A percentile compares a stretch with the other conserved stretches of the same genome.
These are phyloP conservation scores for Aspergillus mulundensis DNA, from an alignment of 495 filamentous ascomycete species.

Conservation along the genomic window DNA sequence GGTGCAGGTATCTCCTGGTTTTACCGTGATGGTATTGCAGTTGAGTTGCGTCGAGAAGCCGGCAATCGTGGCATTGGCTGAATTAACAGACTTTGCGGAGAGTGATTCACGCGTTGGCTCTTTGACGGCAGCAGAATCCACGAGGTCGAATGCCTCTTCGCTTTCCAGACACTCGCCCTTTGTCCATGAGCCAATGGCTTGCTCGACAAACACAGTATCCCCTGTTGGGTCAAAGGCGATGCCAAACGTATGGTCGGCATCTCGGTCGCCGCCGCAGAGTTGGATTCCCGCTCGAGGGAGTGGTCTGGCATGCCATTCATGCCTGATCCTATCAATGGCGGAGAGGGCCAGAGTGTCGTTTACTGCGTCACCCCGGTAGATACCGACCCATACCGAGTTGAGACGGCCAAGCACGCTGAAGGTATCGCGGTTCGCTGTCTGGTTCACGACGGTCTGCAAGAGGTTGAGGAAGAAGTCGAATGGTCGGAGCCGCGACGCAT, in stretches of 20 bases:
- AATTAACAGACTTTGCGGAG: not conserved
- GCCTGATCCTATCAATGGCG: not conserved
- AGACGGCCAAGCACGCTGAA: not conserved
- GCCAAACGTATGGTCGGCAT: slow-evolving; percentile 9
- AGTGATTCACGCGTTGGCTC: not conserved
- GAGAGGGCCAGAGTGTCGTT: not conserved
- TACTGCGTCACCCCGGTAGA: slow-evolving; percentile 1
- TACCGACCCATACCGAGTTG: not conserved
- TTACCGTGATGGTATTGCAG: slow-evolving; percentile 7
- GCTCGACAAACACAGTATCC: not conserved
- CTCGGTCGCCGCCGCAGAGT: not conserved
- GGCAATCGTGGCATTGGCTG: not conserved
- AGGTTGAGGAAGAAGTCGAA: not conserved
- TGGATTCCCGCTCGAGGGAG: not conserved
- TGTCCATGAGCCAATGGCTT: not conserved
- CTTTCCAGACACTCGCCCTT: not conserved
- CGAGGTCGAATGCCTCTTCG: not conserved
- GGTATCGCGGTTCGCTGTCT: not conserved
- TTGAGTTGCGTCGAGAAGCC: too few species aligned
- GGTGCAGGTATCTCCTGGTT: slow-evolving; percentile 35
- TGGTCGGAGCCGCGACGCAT: not conserved
- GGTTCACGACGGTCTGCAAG: not conserved
- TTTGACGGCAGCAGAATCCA: not conserved
- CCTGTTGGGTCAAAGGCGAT: not conserved
- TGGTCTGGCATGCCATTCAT: not conserved